Conservation (phyloP, 495 filamentous ascomycete species). For the Hypoxylon lenormandii region DNA sequence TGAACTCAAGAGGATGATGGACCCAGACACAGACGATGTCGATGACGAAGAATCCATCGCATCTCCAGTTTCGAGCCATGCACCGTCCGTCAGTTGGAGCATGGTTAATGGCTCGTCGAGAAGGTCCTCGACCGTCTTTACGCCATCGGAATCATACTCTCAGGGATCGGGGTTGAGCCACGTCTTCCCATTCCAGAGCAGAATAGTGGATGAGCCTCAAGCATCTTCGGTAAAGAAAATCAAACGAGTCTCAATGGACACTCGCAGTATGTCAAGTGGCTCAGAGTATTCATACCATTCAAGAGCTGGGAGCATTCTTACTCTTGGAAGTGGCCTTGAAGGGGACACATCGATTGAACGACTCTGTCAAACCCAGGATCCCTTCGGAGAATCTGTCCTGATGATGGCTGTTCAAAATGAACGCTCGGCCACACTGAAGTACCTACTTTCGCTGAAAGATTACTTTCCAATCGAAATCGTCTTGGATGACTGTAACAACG, state of each 20-base stretch:
- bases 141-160: conserved; percentile 59
- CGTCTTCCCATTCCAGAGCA: conserved; percentile 87
- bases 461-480: conserved; percentile 77
- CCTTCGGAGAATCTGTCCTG: conserved; percentile 82
- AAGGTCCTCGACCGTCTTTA: conserved; percentile 60
- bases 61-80: conserved; percentile 55
- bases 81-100: conserved; percentile 57
- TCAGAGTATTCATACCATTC: conserved; percentile 83
- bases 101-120: conserved; percentile 60
- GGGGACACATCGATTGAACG: conserved; percentile 87
- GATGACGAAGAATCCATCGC: conserved; percentile 58
- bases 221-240: conserved; percentile 63
- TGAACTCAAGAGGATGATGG: conserved; percentile 81
- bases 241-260: conserved; percentile 90
- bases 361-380: conserved; percentile 82
- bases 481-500: conserved; percentile 84
- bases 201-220: conserved; percentile 52
- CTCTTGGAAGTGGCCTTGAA: conserved; percentile 77
- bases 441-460: conserved; percentile 78
- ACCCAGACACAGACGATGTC: conserved; percentile 63
- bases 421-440: conserved; percentile 75
- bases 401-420: conserved; percentile 96
- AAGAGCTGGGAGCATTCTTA: conserved; percentile 78
- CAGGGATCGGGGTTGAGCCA: conserved; percentile 78
- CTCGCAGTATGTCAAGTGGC: conserved; percentile 84